phyloP scores from a whole-genome alignment of 2,329 filamentous ascomycete species.

The Pseudogymnoascus pannorum region DNA sequence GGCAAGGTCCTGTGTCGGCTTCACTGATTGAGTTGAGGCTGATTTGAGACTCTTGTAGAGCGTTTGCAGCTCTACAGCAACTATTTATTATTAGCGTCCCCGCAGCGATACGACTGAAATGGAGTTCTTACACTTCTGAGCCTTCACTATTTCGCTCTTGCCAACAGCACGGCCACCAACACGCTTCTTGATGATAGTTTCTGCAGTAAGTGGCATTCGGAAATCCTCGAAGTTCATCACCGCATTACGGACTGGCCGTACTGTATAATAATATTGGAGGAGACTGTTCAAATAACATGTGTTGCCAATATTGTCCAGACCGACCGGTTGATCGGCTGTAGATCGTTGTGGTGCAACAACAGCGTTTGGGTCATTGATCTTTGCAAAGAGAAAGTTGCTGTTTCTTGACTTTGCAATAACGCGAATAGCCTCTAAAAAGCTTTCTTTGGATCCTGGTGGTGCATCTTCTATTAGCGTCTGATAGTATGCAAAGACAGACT shows the following conservation, averaged over 20 bases:
- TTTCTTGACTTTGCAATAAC: constrained; percentile 27
- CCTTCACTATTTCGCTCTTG: constrained; percentile 47
- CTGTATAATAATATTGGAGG: constrained; percentile 88
- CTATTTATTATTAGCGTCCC: constrained; percentile 36
- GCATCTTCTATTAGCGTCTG: constrained; percentile 23
- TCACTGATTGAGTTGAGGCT: constrained; percentile 54
- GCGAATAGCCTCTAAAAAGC: constrained; percentile 25
- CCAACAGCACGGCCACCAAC: constrained; percentile 68
- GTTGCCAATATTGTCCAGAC: constrained; percentile 88
- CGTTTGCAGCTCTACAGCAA: constrained; percentile 63
- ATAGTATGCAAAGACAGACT: constrained; percentile 27
- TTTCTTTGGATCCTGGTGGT: constrained; percentile 25
- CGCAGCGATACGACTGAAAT: background rate
- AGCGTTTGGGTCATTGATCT: constrained; percentile 29
- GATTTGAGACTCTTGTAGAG: constrained; percentile 66
- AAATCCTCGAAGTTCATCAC: constrained; percentile 68
- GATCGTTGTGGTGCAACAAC: constrained; percentile 21
- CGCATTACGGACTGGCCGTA: constrained; percentile 72
- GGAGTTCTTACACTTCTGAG: constrained; percentile 63
- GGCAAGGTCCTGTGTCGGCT: constrained; percentile 69
- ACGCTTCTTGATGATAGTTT: constrained; percentile 56
- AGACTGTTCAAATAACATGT: constrained; percentile 98
- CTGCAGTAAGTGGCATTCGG: constrained; percentile 59
- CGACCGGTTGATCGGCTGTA: constrained; percentile 63
- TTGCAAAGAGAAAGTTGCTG: constrained; percentile 27